phyloP scores from a whole-genome alignment of 2,329 filamentous ascomycete species.

The Monosporascus sp. region DNA sequence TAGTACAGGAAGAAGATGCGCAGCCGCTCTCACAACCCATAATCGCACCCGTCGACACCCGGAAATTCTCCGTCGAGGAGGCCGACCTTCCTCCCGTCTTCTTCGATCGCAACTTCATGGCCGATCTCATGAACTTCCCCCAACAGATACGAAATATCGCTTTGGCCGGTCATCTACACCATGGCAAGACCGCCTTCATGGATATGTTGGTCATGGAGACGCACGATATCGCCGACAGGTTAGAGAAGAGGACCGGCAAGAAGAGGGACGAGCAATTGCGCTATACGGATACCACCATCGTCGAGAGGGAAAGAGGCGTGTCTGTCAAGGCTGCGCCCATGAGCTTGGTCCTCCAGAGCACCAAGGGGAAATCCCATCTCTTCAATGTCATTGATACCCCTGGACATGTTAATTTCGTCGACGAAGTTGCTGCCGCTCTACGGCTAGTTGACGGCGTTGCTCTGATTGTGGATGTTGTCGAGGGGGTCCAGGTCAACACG shows the following conservation, averaged over 20 bases:
- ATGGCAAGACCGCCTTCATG: slow-evolving; percentile 97
- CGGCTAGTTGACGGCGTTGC: slow-evolving; percentile 88
- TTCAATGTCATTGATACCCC: slow-evolving; percentile 95
- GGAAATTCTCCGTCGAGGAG: slow-evolving; percentile 95
- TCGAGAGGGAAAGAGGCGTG: slow-evolving; percentile 83
- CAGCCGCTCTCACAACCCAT: slow-evolving; percentile 91
- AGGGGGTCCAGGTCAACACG: slow-evolving; percentile 97
- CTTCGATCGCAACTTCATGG: slow-evolving; percentile 88
- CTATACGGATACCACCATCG: slow-evolving; percentile 87
- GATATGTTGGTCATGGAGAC: slow-evolving; percentile 97
- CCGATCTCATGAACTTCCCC: slow-evolving; percentile 92
- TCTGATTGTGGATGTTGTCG: slow-evolving; percentile 90
- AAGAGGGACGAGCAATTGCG: slow-evolving; percentile 83
- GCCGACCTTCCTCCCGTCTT: slow-evolving; percentile 81
- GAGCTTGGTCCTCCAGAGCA: slow-evolving; percentile 83
- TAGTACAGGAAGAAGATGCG: slow-evolving; percentile 95
- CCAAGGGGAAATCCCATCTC: slow-evolving; percentile 89
- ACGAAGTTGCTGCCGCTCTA: slow-evolving; percentile 86
- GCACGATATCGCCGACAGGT: slow-evolving; percentile 73
- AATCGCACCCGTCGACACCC: slow-evolving; percentile 84
- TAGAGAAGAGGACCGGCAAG: slow-evolving; percentile 76
- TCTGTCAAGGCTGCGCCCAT: slow-evolving; percentile 93
- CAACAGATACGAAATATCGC: slow-evolving; percentile 92
- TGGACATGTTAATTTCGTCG: slow-evolving; percentile 96
- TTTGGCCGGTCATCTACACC: slow-evolving; percentile 86